Base-by-base conservation (phyloP, 371 early-diverging fungal genomes). In the Mortierella sp. region DNA sequence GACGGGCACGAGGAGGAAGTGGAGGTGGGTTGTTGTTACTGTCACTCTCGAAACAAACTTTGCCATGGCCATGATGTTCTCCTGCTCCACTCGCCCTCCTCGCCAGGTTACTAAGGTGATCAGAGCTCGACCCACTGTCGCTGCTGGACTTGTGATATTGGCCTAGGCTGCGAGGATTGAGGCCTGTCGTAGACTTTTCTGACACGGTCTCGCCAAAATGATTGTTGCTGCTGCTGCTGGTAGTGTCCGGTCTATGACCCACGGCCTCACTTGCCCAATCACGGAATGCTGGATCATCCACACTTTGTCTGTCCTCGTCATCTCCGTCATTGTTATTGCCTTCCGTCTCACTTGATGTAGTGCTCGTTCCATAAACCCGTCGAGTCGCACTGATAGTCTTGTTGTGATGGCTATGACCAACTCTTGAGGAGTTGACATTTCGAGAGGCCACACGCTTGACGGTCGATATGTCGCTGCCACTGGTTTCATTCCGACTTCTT, bases 401-500 rank as follows among this genome's bases (percentile, higher is more conserved):
- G 48, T 54, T 31, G 48, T 25, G 21, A 25, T 44, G 45, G 45
- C 17, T 13, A 12, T 58, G 66, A 0, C 28, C 34, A 6, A 37
- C 52, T 28, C 22, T 57, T 3, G 57, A n/a, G n/a, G n/a, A n/a
- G n/a, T n/a, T n/a, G n/a, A n/a, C n/a, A n/a, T n/a, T n/a, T 46
- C 39, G 56, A 24, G 43, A 43, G 9, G 22, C 54, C 10, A 13
- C 41, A 17, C 61, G 52, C 21, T 65, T 59, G n/a, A 25, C 24
- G 21, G 65, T 27, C 16, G 67, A 60, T 6, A 48, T 40, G n/a
- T 56, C 61, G 39, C 52, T 61, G 9, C 44, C 51, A 5, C 24
- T 57, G 24, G 60, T 46, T 21, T 55, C 60, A 17, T 52, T 60
- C 49, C 54, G 56, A 13, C 66, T 71, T 25, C 52, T 19, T 7